phyloP scores from a whole-genome alignment of 108 stramenopile genomes.

The Cyclotella baltica region DNA sequence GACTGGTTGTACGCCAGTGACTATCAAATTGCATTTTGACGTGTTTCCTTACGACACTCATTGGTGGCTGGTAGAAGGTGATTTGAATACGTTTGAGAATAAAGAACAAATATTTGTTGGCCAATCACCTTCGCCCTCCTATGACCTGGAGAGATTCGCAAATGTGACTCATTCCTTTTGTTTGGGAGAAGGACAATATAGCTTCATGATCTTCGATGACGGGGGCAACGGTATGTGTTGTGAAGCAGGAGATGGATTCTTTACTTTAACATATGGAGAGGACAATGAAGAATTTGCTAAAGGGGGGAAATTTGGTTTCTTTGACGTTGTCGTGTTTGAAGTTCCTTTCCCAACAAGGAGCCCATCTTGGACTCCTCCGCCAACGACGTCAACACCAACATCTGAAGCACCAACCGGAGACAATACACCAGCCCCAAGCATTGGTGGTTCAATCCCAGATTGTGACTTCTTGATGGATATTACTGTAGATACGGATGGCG shows the following conservation, averaged over 20 bases:
- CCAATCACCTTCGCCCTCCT: constrained; percentile 4
- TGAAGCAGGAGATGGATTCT: constrained; percentile 6
- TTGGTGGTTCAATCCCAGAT: not conserved
- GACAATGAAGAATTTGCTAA: constrained; percentile 17
- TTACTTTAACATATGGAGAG: not conserved
- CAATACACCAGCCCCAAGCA: not conserved
- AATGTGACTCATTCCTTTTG: constrained; percentile 4
- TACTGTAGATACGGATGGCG: constrained; percentile 18
- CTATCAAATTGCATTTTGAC: constrained; percentile 5
- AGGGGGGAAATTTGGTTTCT: constrained; percentile 18
- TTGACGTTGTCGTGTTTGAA: constrained; percentile 17
- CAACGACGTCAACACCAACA: constrained; percentile 11
- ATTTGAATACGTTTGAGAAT: constrained; percentile 16
- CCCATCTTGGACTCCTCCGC: constrained; percentile 12
- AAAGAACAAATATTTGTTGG: constrained; percentile 9
- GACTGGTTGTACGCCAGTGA: constrained; percentile 7
- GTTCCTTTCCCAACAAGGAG: constrained; percentile 19
- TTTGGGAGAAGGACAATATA: constrained; percentile 10
- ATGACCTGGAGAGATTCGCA: constrained; percentile 5
- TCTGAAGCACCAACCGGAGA: not conserved
- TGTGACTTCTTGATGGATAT: constrained; percentile 18
- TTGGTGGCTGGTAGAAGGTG: constrained; percentile 17
- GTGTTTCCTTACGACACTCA: constrained; percentile 18
- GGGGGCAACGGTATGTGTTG: constrained; percentile 15
- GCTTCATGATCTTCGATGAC: constrained; percentile 27